phyloP scores from a whole-genome alignment of 495 filamentous ascomycete species.

The Podospora australis region DNA sequence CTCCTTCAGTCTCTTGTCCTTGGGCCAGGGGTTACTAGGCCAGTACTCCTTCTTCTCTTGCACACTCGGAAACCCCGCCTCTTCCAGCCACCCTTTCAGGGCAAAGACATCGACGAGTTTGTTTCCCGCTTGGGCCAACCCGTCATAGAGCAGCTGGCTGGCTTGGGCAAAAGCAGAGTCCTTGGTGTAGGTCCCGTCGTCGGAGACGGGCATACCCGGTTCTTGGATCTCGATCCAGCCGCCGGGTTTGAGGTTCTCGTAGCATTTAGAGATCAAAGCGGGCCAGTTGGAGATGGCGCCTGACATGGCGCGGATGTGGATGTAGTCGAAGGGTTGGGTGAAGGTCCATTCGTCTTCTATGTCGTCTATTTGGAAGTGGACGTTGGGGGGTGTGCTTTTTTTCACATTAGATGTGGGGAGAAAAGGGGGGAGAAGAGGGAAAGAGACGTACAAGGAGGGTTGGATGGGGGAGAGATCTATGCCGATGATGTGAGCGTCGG shows the following conservation, averaged over 20 bases:
- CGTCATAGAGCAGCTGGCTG: background rate
- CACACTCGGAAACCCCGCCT: slow-evolving; percentile 29
- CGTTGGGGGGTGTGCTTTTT: slow-evolving; percentile 27
- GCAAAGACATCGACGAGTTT: slow-evolving; percentile 10
- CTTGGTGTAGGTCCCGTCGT: slow-evolving; percentile 19
- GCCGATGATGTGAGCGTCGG: slow-evolving; percentile 18
- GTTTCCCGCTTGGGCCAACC: background rate
- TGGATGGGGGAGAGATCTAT: slow-evolving; percentile 43
- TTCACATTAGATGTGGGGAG: background rate
- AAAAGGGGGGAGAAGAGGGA: too few species aligned
- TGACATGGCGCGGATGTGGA: slow-evolving; percentile 38
- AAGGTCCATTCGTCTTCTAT: slow-evolving; percentile 39
- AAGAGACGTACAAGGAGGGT: slow-evolving; percentile 30
- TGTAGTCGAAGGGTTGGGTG: slow-evolving; percentile 38
- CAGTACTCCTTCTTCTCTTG: slow-evolving; percentile 24
- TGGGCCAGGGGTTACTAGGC: slow-evolving; percentile 40
- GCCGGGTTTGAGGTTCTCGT: slow-evolving; percentile 36
- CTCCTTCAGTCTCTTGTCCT: slow-evolving; percentile 40
- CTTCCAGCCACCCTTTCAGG: slow-evolving; percentile 22
- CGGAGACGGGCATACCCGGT: slow-evolving; percentile 11
- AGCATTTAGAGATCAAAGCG: slow-evolving; percentile 29
- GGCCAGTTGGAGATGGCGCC: slow-evolving; percentile 38
- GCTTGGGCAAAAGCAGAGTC: slow-evolving; percentile 18
- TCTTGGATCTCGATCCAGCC: slow-evolving; percentile 40
- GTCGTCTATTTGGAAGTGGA: slow-evolving; percentile 37